Evolutionary conservation across 2,329 filamentous ascomycete genomes (phyloP), one percentile per base, ranked within the genome.

Genomic region (Ophioceras dolichostomum): DNA sequence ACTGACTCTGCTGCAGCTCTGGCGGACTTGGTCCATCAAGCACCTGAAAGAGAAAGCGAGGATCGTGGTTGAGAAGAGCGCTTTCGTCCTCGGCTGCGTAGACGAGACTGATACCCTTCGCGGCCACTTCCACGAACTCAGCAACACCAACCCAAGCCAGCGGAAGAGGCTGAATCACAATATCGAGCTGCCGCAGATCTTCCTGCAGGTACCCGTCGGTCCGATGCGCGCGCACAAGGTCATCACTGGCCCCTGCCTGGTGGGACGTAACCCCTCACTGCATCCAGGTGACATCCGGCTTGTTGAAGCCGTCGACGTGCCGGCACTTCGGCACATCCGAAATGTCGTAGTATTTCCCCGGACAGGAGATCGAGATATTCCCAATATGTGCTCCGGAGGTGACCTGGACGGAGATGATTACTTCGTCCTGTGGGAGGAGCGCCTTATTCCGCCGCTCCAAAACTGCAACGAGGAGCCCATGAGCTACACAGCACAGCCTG

Each of bases 321-420:
- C 77, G 1, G 62, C 64, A n/a, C 63, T 98, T 4, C 73, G 68
- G 32, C 84, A 95, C 49, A 66, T 95, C 4, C 79, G 73, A 39
- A 79, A 96, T 51, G 83, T 93, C 1, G 79, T 96, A 1, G 87
- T 96, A 0, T 80, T 98, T 34, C 85, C 91, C 43, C 27, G 40
- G 2, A 46, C 43, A 4, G 56, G 50, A 12, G 49, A 52, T 19
- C 66, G 62, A 10, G 86, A 94, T 44, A 62, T 98, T 17, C 77
- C 88, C 1, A 87, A 83, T 49, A 96, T 96, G 89, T 87, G 91
- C 45, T 94, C 91, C 4, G 91, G 91, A 2, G 91, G 91, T 0
- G 91, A 98, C 51, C 69, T 98, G 0, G 91, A 98, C 51, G 91
- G 91, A 0, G 91, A 98, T 49, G 91, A 98, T 52, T 98, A 87